Percentiles rank a stretch among this genome's conserved stretches.
These are phyloP conservation scores for Trichophyton equinum DNA, from an alignment of 2,329 filamentous ascomycete species.

Conservation along the genomic window DNA sequence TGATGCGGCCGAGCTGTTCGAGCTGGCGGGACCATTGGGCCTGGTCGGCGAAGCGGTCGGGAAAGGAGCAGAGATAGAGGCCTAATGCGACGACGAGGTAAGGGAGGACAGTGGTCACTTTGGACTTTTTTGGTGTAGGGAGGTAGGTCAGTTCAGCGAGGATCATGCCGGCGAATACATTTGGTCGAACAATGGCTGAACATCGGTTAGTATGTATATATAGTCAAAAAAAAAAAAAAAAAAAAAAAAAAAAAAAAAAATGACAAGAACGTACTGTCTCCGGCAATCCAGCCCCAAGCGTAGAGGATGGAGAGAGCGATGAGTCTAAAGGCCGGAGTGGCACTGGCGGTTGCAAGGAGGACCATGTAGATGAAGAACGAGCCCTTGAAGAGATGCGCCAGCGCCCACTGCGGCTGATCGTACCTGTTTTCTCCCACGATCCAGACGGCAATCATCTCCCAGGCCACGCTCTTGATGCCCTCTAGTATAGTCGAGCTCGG, in stretches of 20 bases:
- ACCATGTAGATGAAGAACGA: conserved; percentile 45
- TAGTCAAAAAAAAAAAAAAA: neutral
- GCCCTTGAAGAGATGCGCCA: conserved; percentile 43
- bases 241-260: no score
- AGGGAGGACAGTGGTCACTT: conserved; percentile 35
- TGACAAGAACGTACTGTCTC: conserved; percentile 19
- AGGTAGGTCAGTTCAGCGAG: conserved; percentile 45
- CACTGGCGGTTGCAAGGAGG: conserved; percentile 40
- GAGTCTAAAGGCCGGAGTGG: conserved; percentile 40
- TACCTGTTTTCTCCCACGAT: conserved; percentile 39
- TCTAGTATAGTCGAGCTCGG: conserved; percentile 29
- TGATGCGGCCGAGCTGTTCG: conserved; percentile 12
- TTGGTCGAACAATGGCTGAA: conserved; percentile 41
- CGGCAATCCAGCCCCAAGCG: conserved; percentile 33
- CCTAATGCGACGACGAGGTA: conserved; percentile 40
- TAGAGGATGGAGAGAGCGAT: conserved; percentile 36
- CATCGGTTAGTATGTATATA: neutral
- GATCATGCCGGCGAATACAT: conserved; percentile 51
- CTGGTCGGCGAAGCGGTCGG: conserved; percentile 43
- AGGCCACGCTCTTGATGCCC: conserved; percentile 35
- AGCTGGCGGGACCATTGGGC: conserved; percentile 39
- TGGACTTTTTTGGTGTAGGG: conserved; percentile 38
- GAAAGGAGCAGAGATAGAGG: conserved; percentile 48
- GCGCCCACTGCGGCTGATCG: conserved; percentile 48
- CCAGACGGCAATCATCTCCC: conserved; percentile 42